Percentiles rank a stretch among this genome's conserved stretches.
phyloP scores from a whole-genome alignment of 768 basidiomycete species.

The Boletus sp. region DNA sequence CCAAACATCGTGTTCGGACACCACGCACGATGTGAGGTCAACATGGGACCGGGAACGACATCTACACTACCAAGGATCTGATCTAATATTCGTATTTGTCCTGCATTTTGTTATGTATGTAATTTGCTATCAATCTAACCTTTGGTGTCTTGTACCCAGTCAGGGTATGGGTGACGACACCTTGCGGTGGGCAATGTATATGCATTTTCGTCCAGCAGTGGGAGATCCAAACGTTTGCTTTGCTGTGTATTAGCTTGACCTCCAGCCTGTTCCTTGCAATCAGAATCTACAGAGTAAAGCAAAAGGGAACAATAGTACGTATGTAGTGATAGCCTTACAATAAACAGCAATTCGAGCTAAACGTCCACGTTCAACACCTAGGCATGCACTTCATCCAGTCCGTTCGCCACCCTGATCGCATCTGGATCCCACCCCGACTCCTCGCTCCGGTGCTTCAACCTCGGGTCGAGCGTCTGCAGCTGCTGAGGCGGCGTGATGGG shows the following conservation, averaged over 20 bases:
- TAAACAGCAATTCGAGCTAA: conserved; percentile 6
- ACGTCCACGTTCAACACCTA: not conserved
- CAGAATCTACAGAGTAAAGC: not conserved
- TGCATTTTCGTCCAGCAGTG: not conserved
- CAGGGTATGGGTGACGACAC: not conserved
- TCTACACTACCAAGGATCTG: not conserved
- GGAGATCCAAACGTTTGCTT: not conserved
- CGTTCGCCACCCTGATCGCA: conserved; percentile 11
- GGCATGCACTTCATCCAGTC: conserved; percentile 16
- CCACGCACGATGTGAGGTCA: not conserved
- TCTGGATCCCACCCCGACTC: conserved; percentile 29
- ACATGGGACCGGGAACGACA: too few relatives aligned
- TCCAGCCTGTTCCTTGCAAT: not conserved
- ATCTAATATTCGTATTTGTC: not conserved
- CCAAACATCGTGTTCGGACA: not conserved
- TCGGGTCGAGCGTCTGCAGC: conserved; percentile 23
- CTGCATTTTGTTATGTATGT: not conserved
- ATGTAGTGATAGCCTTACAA: conserved; percentile 19
- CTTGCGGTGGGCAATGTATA: not conserved
- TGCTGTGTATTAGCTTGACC: not conserved
- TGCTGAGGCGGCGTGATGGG: conserved; percentile 30
- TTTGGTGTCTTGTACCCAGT: not conserved
- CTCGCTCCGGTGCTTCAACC: conserved; percentile 30
- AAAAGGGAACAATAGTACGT: not conserved
- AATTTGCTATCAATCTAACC: conserved; percentile 1